Evolutionary conservation across 2,329 filamentous ascomycete species (phyloP).

Genomic region (Colletotrichum cereale): DNA sequence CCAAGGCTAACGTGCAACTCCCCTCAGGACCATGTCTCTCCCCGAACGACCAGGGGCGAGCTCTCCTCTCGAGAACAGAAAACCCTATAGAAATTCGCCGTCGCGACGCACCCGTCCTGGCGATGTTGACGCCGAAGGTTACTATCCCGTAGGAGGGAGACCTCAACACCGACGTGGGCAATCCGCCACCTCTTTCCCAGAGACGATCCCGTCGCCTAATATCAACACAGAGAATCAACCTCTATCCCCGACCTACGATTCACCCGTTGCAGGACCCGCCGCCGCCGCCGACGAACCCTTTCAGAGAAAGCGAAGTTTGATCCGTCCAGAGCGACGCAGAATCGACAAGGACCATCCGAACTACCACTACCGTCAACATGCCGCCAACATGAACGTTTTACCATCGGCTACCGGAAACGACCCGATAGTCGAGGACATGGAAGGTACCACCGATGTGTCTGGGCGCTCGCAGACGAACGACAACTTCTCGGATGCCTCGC

Average conservation of each 20-base stretch:
- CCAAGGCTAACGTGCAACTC: slow-evolving; percentile 29
- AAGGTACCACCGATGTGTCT: slow-evolving; percentile 71
- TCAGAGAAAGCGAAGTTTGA: slow-evolving; percentile 85
- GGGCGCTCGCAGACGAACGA: slow-evolving; percentile 57
- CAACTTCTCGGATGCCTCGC: slow-evolving; percentile 57
- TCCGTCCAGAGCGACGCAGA: slow-evolving; percentile 88
- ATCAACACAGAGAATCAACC: slow-evolving; percentile 67
- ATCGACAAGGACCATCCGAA: slow-evolving; percentile 92
- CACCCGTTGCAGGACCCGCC: slow-evolving; percentile 42
- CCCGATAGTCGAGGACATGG: slow-evolving; percentile 83
- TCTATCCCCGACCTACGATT: slow-evolving; percentile 62
- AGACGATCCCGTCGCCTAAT: slow-evolving; percentile 68
- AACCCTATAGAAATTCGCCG: slow-evolving; percentile 75
- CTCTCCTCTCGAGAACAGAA: slow-evolving; percentile 71
- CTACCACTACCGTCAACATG: slow-evolving; percentile 95
- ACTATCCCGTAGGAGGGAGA: slow-evolving; percentile 57
- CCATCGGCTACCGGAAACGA: slow-evolving; percentile 95
- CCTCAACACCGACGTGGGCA: slow-evolving; percentile 66
- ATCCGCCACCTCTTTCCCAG: slow-evolving; percentile 70
- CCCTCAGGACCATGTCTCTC: slow-evolving; percentile 68
- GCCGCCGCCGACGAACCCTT: slow-evolving; percentile 50
- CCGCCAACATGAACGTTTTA: slow-evolving; percentile 89
- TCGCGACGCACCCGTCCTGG: slow-evolving; percentile 74
- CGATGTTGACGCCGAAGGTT: slow-evolving; percentile 77
- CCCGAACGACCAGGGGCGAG: slow-evolving; percentile 74